Evolutionary conservation across 2,329 filamentous ascomycete species (phyloP), one percentile per base, ranked within the genome.

Genomic region (Penicillium concentricum): DNA sequence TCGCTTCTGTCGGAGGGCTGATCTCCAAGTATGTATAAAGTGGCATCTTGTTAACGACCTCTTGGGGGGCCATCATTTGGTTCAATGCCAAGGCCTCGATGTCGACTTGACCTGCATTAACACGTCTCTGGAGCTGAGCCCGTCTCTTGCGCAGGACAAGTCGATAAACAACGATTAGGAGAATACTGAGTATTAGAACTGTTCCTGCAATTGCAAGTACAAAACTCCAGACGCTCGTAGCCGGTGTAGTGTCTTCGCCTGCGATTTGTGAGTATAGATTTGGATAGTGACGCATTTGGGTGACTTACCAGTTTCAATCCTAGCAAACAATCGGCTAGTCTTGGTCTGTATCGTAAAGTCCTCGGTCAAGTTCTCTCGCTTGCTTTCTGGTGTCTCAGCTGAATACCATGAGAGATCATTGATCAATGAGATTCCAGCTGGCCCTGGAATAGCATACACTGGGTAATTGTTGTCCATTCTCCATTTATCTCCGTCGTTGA

Each of bases 31-130:
- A 97, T 0, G 85, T 88, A 69, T 90, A 95, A 2, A 93, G 74
- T 0, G 92, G 91, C 67, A 97, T 88, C 20, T 82, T 82, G 46
- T 89, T 82, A 24, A 97, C 81, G 38, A 91, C 79, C 9, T 85
- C 77, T 44, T 82, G 78, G 1, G 93, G 91, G 0, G 97, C 90
- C 2, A 85, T 90, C 24, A 96, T 76, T 15, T 89, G 84, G 69
- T 91, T 93, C 64, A 97, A 90, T 2, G 92, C 92, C 63, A 96
- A 82, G 3, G 86, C 86, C 73, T 97, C 92, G 3, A 97, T 79
- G 68, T 97, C 90, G 20, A 96, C 87, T 64, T 96, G 89, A 51
- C 93, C 92, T 8, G 80, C 81, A 56, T 85, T 81, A 16, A 97
- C 87, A 13, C 92, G 85, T 46, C 84, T 82, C 49, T 85, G 84